phyloP scores from a whole-genome alignment of 345 rosid species.

The Punica granatum region DNA sequence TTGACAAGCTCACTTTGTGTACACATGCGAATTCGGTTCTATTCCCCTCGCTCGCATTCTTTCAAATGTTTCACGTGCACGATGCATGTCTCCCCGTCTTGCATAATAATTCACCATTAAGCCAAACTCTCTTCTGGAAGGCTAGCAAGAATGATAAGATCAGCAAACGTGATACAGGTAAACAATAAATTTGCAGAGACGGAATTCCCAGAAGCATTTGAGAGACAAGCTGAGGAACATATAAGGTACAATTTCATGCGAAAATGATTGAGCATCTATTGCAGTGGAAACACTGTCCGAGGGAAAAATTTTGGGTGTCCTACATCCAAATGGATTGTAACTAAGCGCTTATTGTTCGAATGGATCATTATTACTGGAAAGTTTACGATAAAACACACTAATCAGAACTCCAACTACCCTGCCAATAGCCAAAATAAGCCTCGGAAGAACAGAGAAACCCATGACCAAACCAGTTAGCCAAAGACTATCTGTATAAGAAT shows the following conservation, averaged over 20 bases:
- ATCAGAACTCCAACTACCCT: neutral
- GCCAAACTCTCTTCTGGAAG: slow-evolving; percentile 92
- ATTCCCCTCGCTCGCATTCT: slow-evolving; percentile 90
- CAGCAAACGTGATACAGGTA: neutral
- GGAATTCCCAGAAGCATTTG: neutral
- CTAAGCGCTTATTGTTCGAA: too few species aligned
- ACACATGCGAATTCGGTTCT: slow-evolving; percentile 81
- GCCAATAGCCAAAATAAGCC: neutral
- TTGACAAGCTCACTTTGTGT: slow-evolving; percentile 51
- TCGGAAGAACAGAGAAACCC: neutral
- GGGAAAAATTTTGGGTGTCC: neutral
- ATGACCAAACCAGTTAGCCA: too few species aligned
- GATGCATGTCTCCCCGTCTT: slow-evolving; percentile 91
- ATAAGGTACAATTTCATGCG: neutral
- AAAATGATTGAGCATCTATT: neutral
- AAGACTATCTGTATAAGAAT: neutral
- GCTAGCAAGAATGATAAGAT: slow-evolving; percentile 36
- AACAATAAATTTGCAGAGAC: neutral
- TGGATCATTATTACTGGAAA: neutral
- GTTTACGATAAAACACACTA: neutral
- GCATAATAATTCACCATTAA: slow-evolving; percentile 94
- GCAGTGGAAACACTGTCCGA: neutral
- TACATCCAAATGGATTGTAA: neutral
- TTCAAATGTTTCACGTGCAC: slow-evolving; percentile 90
- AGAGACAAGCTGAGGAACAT: neutral